phyloP scores from a whole-genome alignment of 345 rosid genomes.

The Ceriops zippeliana region DNA sequence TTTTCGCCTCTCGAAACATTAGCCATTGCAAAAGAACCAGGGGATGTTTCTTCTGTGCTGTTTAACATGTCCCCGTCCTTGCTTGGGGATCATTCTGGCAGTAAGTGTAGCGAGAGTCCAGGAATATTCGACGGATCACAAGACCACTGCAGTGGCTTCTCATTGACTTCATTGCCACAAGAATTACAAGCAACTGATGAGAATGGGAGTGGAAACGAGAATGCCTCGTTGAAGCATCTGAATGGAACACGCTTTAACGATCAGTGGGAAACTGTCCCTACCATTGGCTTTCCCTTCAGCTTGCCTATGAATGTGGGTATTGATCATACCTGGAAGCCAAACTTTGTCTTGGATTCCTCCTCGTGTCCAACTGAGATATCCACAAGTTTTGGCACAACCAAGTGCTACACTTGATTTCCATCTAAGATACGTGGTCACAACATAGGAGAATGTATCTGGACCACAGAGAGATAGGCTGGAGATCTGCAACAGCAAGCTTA shows the following conservation, averaged over 20 bases:
- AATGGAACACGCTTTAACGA: conserved; percentile 15
- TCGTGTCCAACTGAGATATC: conserved; percentile 28
- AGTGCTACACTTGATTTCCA: conserved; percentile 30
- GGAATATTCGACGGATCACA: conserved; percentile 19
- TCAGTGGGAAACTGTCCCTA: conserved; percentile 27
- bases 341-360: conserved; percentile 34
- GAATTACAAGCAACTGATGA: conserved; percentile 13
- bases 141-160: conserved; percentile 26
- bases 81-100: not conserved
- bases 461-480: no score
- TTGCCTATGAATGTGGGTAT: conserved; percentile 25
- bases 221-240: conserved; percentile 12
- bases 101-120: conserved; percentile 17
- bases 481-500: not conserved
- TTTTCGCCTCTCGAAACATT: conserved; percentile 43
- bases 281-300: conserved; percentile 30
- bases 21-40: conserved; percentile 23
- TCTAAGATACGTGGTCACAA: no score
- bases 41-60: conserved; percentile 44
- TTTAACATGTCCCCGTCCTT: conserved; percentile 50
- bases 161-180: conserved; percentile 12
- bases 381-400: conserved; percentile 22
- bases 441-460: no score
- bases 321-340: conserved; percentile 37
- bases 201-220: conserved; percentile 12